Base-by-base conservation (phyloP, 1,139 yeast genomes). In the Kurtzmaniella quercitrusa region DNA sequence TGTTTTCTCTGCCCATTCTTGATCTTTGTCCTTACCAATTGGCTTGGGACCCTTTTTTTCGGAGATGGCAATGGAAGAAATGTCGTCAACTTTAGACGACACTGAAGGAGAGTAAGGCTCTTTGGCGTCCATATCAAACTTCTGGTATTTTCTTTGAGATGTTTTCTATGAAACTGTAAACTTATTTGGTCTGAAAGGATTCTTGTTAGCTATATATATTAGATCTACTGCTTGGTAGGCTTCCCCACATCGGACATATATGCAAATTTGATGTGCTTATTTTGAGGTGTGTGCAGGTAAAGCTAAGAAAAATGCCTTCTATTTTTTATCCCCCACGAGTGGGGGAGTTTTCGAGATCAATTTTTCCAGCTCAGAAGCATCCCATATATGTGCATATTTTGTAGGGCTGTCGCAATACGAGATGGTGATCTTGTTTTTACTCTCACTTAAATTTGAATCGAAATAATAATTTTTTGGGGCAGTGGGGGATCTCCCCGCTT, bases 1-100 rank as follows among this genome's bases (percentile, higher is more conserved):
- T 5, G 40, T 17, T 19, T 37, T 41, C 14, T 42, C 39, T 2
- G 31, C 29, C 31, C 25, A 11, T n/a, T 25, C 25, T 11, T 36
- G 17, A 8, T 36, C 27, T 19, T 36, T 19, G n/a, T 19, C 16
- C 18, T 14, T 31, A 3, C 16, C 14, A 9, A 31, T 14, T 6
- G 16, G 16, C 18, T 31, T 31, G 3, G 16, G 16, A 9, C 3
- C 18, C 12, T 31, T 16, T 14, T 31, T 31, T 14, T 31, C 36
- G 10, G 36, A 31, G 7, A 31, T 31, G 5, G 5, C 18, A 4
- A 31, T 15, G 9, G 36, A 31, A 15, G 36, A 31, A 15, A 6
- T 31, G 6, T 31, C 36, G 18, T 31, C 36, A 3, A 31, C 11
- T 16, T 31, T 31, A 6, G 36, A 31, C 16, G 16, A 14, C 18